A percentile compares a stretch with the other conserved stretches of the same genome.
phyloP scores from a whole-genome alignment of 306 rosid genomes.

The Castanopsis chinensis region DNA sequence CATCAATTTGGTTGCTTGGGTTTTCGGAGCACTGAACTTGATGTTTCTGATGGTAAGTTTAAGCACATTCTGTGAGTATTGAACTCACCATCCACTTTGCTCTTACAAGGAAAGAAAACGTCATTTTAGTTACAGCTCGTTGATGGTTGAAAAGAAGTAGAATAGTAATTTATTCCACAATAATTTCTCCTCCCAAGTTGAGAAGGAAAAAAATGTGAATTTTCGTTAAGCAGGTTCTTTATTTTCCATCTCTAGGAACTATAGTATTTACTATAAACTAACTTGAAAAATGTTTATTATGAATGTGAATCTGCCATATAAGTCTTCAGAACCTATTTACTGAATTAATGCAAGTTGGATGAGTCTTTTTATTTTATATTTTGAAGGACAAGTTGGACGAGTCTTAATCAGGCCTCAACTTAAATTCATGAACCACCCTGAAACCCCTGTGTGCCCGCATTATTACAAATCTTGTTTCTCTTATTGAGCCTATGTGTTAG shows the following conservation, averaged over 20 bases:
- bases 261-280: slow-evolving; percentile 19
- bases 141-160: slow-evolving; percentile 31
- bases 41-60: too few species aligned
- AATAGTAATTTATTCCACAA: slow-evolving; percentile 22
- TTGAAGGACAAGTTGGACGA: background rate
- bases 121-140: too few species aligned
- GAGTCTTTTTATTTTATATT: too few species aligned
- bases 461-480: slow-evolving; percentile 9
- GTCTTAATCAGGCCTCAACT: too few species aligned
- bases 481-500: background rate
- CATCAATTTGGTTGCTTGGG: slow-evolving; percentile 47
- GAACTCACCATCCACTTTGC: too few species aligned
- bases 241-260: slow-evolving; percentile 21
- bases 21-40: slow-evolving; percentile 49
- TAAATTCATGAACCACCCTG: background rate
- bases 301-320: slow-evolving; percentile 8
- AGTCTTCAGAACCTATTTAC: slow-evolving; percentile 40
- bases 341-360: slow-evolving; percentile 20
- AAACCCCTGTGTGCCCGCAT: slow-evolving; percentile 6
- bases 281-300: slow-evolving; percentile 15
- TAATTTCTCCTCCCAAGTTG: slow-evolving; percentile 6
- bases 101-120: too few species aligned
- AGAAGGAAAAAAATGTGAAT: slow-evolving; percentile 20
- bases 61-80: too few species aligned
- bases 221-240: slow-evolving; percentile 12